These are phyloP conservation scores for Blastobotrys arbuscula DNA, from an alignment of 1,139 yeast genomes.

Conservation along the genomic window DNA sequence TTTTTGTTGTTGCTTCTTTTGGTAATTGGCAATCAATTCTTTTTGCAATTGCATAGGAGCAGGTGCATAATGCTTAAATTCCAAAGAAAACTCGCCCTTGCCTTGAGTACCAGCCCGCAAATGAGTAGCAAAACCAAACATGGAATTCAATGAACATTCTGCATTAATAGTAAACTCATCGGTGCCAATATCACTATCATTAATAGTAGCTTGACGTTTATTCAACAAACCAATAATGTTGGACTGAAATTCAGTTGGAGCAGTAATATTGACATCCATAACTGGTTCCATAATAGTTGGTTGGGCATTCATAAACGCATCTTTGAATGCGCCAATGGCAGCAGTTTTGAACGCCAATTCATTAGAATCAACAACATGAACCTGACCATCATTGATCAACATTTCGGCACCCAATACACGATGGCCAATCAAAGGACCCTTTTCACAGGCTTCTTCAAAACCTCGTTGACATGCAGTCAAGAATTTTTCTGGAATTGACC, in stretches of 20 bases:
- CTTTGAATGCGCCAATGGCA: slow-evolving; percentile 84
- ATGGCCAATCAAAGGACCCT: slow-evolving; percentile 96
- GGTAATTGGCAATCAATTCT: slow-evolving; percentile 80
- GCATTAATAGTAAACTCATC: slow-evolving; percentile 93
- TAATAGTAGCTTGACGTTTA: slow-evolving; percentile 86
- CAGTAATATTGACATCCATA: slow-evolving; percentile 87
- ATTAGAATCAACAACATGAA: slow-evolving; percentile 95
- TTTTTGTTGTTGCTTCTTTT: slow-evolving; percentile 44
- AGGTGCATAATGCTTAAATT: slow-evolving; percentile 88
- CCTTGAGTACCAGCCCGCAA: slow-evolving; percentile 98
- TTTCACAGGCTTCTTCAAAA: slow-evolving; percentile 88
- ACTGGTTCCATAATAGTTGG: slow-evolving; percentile 95
- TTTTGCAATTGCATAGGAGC: slow-evolving; percentile 87
- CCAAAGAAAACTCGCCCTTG: slow-evolving; percentile 95
- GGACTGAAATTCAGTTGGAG: slow-evolving; percentile 97
- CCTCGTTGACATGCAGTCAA: slow-evolving; percentile 93
- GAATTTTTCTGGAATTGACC: slow-evolving; percentile 93
- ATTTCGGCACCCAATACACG: slow-evolving; percentile 86
- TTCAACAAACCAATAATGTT: slow-evolving; percentile 84
- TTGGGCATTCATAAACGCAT: slow-evolving; percentile 75
- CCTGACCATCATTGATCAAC: slow-evolving; percentile 95
- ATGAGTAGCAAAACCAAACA: slow-evolving; percentile 95
- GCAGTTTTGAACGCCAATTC: slow-evolving; percentile 95
- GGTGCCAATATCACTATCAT: slow-evolving; percentile 87
- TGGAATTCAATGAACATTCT: slow-evolving; percentile 88